A percentile compares a stretch with the other conserved stretches of the same genome.
Conservation (phyloP, 306 rosid genomes). For the Pyrus betulifolia region DNA sequence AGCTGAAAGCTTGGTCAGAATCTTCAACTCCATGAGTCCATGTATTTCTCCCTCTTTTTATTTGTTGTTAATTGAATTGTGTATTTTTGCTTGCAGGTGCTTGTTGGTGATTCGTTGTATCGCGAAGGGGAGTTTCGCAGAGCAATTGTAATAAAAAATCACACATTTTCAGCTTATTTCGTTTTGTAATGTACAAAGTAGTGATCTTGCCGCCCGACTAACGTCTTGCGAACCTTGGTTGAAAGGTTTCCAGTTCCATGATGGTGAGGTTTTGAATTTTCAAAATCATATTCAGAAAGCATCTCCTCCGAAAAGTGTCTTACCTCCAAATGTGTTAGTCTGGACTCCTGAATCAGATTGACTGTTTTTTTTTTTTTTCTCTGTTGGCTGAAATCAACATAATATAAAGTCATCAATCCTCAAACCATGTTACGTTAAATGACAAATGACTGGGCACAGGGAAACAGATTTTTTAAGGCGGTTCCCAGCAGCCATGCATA, state of each 20-base stretch:
- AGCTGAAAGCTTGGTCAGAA: conserved; percentile 77
- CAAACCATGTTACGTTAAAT: neutral
- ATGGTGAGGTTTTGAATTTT: conserved; percentile 38
- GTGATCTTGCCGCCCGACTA: neutral
- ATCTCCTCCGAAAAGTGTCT: conserved; percentile 43
- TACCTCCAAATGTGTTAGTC: conserved; percentile 34
- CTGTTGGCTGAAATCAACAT: conserved; percentile 42
- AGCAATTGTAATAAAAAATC: conserved; percentile 61
- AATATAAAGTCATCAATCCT: neutral
- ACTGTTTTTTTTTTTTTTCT: conserved; percentile 31
- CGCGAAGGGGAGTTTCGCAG: conserved; percentile 83
- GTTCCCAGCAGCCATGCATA: neutral
- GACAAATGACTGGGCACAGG: neutral
- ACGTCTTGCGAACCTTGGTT: neutral
- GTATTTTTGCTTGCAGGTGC: conserved; percentile 36
- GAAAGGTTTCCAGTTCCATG: conserved; percentile 36
- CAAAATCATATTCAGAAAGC: conserved; percentile 30
- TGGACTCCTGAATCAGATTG: conserved; percentile 36
- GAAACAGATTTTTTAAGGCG: neutral
- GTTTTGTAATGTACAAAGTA: neutral
- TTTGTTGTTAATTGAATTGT: neutral
- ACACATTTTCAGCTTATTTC: neutral
- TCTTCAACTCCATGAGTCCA: conserved; percentile 1
- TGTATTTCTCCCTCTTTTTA: neutral
- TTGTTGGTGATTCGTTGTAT: conserved; percentile 72